These are phyloP conservation scores for Huntiella moniliformis DNA, from an alignment of 2,329 filamentous ascomycete genomes.

Conservation along the genomic window DNA sequence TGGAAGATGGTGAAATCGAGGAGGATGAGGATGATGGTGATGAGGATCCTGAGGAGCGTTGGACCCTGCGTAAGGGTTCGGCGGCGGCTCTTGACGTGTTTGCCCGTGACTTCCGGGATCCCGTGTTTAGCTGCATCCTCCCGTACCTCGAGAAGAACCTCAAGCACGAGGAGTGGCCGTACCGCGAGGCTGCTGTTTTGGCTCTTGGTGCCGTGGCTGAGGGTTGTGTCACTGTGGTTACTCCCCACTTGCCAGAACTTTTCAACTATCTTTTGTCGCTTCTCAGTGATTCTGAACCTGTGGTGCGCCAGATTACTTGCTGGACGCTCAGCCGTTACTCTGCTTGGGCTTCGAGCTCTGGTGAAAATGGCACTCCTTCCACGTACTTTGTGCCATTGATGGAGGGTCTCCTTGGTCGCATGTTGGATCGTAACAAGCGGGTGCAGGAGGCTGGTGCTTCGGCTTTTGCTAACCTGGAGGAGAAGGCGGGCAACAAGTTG, in stretches of 20 bases:
- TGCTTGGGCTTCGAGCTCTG: constrained; percentile 66
- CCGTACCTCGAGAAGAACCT: constrained; percentile 85
- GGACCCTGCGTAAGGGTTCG: constrained; percentile 94
- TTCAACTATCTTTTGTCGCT: constrained; percentile 79
- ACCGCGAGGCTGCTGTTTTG: constrained; percentile 83
- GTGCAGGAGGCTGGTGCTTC: constrained; percentile 93
- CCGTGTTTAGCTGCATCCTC: constrained; percentile 79
- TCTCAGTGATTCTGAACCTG: constrained; percentile 66
- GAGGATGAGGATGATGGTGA: constrained; percentile 60
- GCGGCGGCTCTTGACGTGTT: constrained; percentile 90
- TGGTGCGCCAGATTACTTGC: constrained; percentile 91
- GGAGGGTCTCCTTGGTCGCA: constrained; percentile 83
- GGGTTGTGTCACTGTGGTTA: constrained; percentile 77
- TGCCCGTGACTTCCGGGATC: constrained; percentile 69
- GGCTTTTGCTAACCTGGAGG: constrained; percentile 87
- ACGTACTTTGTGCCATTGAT: constrained; percentile 88
- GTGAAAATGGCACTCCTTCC: constrained; percentile 45
- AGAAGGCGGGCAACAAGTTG: constrained; percentile 67
- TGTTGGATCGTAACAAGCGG: constrained; percentile 95
- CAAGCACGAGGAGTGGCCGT: constrained; percentile 73
- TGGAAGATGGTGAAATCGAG: constrained; percentile 75
- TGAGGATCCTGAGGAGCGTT: constrained; percentile 70
- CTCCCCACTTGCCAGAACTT: constrained; percentile 75
- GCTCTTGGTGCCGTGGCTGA: constrained; percentile 89
- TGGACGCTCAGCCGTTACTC: constrained; percentile 95